These are phyloP conservation scores for Apium graveolens DNA, from an alignment of 129 eudicot genomes.

Conservation along the genomic window DNA sequence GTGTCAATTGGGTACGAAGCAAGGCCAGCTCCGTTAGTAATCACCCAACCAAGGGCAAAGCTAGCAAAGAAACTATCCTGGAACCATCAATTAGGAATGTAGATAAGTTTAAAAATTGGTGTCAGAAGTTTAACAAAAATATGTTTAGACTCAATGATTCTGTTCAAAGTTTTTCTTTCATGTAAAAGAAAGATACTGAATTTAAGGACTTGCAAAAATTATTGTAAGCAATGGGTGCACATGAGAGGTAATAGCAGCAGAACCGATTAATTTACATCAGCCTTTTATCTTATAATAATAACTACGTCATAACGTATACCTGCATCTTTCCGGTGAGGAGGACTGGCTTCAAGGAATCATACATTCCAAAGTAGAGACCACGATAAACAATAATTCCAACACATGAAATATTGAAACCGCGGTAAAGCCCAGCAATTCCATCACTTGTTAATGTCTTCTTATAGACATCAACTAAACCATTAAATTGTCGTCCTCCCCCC, in stretches of 20 bases:
- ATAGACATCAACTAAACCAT: constrained; percentile 51
- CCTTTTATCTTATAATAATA: not conserved
- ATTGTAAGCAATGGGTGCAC: not conserved
- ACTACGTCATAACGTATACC: constrained; percentile 17
- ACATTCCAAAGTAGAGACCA: constrained; percentile 55
- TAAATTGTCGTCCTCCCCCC: constrained; percentile 50
- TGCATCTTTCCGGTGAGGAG: constrained; percentile 42
- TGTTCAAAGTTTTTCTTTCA: not conserved
- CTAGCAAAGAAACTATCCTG: constrained; percentile 76
- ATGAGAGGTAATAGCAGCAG: not conserved
- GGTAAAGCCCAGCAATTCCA: constrained; percentile 66
- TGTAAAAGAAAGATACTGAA: not conserved
- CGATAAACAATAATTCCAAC: constrained; percentile 56
- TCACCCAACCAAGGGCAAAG: constrained; percentile 57
- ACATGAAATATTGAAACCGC: constrained; percentile 56
- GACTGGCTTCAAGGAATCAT: constrained; percentile 59
- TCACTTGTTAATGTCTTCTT: constrained; percentile 54
- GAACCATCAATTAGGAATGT: constrained; percentile 4
- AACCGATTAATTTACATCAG: not conserved
- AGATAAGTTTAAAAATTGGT: not conserved
- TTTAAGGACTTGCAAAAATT: not conserved
- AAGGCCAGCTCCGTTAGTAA: constrained; percentile 59
- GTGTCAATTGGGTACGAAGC: constrained; percentile 59
- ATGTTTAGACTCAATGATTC: not conserved
- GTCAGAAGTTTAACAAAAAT: not conserved